These are phyloP conservation scores for Saccharomyces hybrid DNA, from an alignment of 1,139 yeast genomes.

Conservation along the genomic window DNA sequence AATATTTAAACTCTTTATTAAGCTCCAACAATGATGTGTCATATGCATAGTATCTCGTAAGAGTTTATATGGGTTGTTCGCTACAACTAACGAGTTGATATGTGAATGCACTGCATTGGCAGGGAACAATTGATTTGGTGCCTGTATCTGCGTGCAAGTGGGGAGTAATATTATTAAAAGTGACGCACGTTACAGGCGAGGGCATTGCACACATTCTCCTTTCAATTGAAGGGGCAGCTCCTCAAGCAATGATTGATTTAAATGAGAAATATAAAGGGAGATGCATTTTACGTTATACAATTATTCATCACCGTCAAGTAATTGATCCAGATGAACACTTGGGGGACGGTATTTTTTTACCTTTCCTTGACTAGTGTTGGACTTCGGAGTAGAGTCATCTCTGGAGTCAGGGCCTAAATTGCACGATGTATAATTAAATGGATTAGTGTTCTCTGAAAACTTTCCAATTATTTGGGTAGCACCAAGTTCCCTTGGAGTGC, in stretches of 20 bases:
- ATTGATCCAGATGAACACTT: constrained; percentile 16
- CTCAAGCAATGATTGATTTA: not conserved
- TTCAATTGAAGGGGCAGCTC: not conserved
- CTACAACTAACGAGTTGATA: not conserved
- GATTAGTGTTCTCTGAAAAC: not conserved
- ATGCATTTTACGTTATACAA: not conserved
- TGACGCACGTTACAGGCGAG: not conserved
- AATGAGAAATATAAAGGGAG: not conserved
- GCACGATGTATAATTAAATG: not conserved
- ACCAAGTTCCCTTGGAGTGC: constrained; percentile 5
- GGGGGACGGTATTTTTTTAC: constrained; percentile 14
- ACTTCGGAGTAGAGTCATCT: not conserved
- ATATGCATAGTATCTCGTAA: not conserved
- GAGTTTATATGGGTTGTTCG: not conserved
- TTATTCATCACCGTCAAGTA: constrained; percentile 11
- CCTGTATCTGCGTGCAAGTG: not conserved
- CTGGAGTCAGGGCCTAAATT: constrained; percentile 1
- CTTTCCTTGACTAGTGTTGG: constrained; percentile 3
- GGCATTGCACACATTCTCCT: not conserved
- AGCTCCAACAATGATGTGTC: not conserved
- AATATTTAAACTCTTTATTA: not conserved
- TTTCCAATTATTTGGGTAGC: constrained; percentile 5
- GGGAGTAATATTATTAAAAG: not conserved
- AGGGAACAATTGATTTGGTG: not conserved
- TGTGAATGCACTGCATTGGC: not conserved